phyloP scores from a whole-genome alignment of 257 asterid genomes.

The Plantago major region DNA sequence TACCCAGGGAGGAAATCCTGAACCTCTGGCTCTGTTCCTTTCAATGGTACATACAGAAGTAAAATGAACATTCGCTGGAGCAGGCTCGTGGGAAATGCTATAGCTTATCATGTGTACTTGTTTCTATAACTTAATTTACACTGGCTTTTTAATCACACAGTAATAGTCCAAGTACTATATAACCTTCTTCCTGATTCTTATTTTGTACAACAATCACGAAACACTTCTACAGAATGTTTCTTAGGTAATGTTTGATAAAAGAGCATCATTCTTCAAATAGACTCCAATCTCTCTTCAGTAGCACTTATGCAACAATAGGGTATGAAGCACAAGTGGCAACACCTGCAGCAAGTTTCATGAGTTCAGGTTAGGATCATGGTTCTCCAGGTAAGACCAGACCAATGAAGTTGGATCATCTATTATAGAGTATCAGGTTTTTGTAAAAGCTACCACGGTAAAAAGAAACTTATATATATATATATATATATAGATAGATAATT shows the following conservation, averaged over 20 bases:
- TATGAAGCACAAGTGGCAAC: conserved; percentile 76
- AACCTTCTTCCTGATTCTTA: conserved; percentile 11
- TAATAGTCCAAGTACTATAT: not conserved
- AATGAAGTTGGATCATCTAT: not conserved
- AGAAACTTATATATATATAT: not conserved
- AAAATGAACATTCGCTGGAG: too few relatives aligned
- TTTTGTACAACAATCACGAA: conserved; percentile 21
- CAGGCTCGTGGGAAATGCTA: too few relatives aligned
- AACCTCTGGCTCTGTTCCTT: too few relatives aligned
- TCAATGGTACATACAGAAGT: too few relatives aligned
- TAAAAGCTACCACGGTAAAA: not conserved
- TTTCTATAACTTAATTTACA: not conserved
- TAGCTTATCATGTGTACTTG: too few relatives aligned
- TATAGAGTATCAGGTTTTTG: not conserved
- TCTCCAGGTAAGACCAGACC: too few relatives aligned
- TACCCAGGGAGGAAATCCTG: too few relatives aligned
- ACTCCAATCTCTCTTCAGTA: not conserved
- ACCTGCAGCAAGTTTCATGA: conserved; percentile 33
- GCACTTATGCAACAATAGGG: conserved; percentile 48
- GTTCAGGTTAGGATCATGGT: not conserved
- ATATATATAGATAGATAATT: not conserved
- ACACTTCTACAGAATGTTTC: conserved; percentile 11
- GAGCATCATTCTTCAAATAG: not conserved
- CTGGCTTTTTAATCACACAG: not conserved
- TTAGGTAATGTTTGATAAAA: conserved; percentile 8